Percentiles rank a stretch among this genome's conserved stretches.
These are phyloP conservation scores for Lagenidium giganteum DNA, from an alignment of 352 stramenopile genomes.

Conservation along the genomic window DNA sequence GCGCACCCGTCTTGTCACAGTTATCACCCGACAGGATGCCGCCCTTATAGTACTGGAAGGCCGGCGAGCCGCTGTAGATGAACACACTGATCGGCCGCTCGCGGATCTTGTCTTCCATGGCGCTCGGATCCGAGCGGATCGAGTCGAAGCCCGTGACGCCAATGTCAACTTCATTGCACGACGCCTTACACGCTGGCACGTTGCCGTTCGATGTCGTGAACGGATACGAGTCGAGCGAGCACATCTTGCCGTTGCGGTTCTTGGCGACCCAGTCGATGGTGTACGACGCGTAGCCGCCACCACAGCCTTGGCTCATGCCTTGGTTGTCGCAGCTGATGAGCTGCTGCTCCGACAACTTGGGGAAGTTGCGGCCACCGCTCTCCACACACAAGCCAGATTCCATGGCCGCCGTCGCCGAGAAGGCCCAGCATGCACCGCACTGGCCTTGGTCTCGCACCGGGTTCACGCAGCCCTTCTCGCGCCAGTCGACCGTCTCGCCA, in stretches of 20 bases:
- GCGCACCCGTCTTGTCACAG: slow-evolving; percentile 47
- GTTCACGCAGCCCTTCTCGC: slow-evolving; percentile 69
- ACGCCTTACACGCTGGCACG: slow-evolving; percentile 28
- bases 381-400: slow-evolving; percentile 46
- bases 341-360: slow-evolving; percentile 52
- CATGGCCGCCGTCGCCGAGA: slow-evolving; percentile 53
- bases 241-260: slow-evolving; percentile 40
- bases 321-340: slow-evolving; percentile 62
- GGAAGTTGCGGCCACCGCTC: slow-evolving; percentile 24
- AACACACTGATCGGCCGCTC: slow-evolving; percentile 49
- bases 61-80: slow-evolving; percentile 50
- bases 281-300: slow-evolving; percentile 53
- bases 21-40: slow-evolving; percentile 53
- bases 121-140: slow-evolving; percentile 28
- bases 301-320: slow-evolving; percentile 42
- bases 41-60: slow-evolving; percentile 60
- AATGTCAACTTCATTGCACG: slow-evolving; percentile 38
- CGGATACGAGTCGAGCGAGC: slow-evolving; percentile 41
- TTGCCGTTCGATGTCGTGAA: slow-evolving; percentile 32
- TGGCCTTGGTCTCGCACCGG: slow-evolving; percentile 43
- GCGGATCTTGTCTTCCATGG: slow-evolving; percentile 40
- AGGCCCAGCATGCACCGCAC: slow-evolving; percentile 55
- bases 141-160: slow-evolving; percentile 41
- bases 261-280: slow-evolving; percentile 56
- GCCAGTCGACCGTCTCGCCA: slow-evolving; percentile 65